Evolutionary conservation across 345 rosid species (phyloP).

Genomic region (Eucalyptus pauciflora): DNA sequence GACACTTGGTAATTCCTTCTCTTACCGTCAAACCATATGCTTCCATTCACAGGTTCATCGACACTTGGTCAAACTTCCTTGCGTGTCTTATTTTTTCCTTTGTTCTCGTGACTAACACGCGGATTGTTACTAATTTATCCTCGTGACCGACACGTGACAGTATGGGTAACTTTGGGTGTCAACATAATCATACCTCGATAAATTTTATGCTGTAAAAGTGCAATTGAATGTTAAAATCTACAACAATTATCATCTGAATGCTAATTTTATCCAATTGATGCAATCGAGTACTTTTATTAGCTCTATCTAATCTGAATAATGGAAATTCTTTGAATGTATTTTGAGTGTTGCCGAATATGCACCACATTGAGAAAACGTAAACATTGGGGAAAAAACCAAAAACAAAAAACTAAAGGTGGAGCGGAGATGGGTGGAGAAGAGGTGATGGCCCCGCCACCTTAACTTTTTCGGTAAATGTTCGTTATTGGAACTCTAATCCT

Average conservation of each 20-base stretch:
- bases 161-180: too few relatives aligned
- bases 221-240: too few relatives aligned
- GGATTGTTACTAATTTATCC: too few relatives aligned
- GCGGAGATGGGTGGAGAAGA: background rate
- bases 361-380: background rate
- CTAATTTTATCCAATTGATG: background rate
- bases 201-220: background rate
- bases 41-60: too few relatives aligned
- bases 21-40: too few relatives aligned
- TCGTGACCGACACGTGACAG: fast-evolving
- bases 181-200: too few relatives aligned
- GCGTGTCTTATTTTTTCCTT: too few relatives aligned
- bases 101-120: fast-evolving
- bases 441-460: background rate
- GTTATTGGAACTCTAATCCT: background rate
- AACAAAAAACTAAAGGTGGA: background rate
- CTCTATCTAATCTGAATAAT: too few relatives aligned
- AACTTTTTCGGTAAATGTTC: background rate
- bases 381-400: too few relatives aligned
- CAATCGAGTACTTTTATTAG: background rate
- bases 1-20: too few relatives aligned
- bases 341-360: background rate
- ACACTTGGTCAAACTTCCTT: too few relatives aligned
- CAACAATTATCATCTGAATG: too few relatives aligned
- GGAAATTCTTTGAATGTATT: background rate